Evolutionary conservation across 768 basidiomycete genomes (phyloP).

Genomic region (Ramaria sp.): DNA sequence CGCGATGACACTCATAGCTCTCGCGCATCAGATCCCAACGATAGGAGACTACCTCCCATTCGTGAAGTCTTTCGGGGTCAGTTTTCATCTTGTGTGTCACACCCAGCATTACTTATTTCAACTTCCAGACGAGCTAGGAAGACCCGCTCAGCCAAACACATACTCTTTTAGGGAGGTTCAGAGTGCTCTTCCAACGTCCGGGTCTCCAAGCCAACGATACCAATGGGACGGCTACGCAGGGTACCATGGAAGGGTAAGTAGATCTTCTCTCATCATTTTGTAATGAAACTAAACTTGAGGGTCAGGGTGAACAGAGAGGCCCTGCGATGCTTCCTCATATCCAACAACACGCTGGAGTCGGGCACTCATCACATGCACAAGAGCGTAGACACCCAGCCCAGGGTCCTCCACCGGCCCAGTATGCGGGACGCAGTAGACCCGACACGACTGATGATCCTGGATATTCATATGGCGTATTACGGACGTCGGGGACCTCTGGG

Average conservation of each 20-base stretch:
- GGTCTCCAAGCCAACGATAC: background rate
- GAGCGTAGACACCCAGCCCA: no score
- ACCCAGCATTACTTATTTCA: background rate
- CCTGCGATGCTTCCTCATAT: background rate
- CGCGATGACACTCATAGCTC: background rate
- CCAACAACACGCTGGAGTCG: background rate
- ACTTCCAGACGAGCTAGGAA: background rate
- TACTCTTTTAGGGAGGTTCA: background rate
- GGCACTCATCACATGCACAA: no score
- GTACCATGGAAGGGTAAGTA: background rate
- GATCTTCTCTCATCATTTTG: background rate
- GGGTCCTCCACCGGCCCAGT: background rate
- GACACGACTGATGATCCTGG: background rate
- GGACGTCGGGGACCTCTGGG: slow-evolving; percentile 1
- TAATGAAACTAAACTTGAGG: background rate
- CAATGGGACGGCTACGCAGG: background rate
- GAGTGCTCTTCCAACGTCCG: background rate
- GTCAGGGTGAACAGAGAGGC: background rate
- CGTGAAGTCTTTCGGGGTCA: slow-evolving; percentile 4
- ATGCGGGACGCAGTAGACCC: background rate
- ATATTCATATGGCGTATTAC: slow-evolving; percentile 1
- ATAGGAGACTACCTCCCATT: slow-evolving; percentile 2
- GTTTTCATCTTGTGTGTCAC: background rate
- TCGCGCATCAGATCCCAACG: background rate
- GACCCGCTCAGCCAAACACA: background rate